These are phyloP conservation scores for Sclerotinia glacialis DNA, from an alignment of 2,329 filamentous ascomycete species.

Conservation along the genomic window DNA sequence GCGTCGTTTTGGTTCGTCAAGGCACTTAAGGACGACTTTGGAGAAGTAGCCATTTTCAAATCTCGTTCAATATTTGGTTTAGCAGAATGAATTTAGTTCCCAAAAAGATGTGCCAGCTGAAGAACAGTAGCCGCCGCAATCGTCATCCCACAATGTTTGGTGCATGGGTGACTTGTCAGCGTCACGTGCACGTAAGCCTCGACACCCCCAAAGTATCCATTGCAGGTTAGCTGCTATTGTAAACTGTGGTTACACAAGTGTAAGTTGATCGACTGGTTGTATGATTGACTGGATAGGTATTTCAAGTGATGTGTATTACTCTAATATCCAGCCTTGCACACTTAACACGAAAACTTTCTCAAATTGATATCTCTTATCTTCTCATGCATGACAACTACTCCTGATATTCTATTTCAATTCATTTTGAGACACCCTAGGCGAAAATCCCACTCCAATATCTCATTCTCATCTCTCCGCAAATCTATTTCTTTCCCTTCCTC, in stretches of 20 bases:
- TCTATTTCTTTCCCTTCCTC: not conserved
- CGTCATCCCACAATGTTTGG: not conserved
- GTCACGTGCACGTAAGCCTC: not conserved
- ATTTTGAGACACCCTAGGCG: not conserved
- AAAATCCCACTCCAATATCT: no score
- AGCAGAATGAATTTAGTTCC: not conserved
- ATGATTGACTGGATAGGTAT: no score
- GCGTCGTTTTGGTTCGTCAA: not conserved
- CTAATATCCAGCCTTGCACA: no score
- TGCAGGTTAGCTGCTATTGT: no score
- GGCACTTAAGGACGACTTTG: not conserved
- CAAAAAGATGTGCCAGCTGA: not conserved
- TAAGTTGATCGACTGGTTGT: no score
- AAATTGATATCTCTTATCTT: conserved; percentile 4
- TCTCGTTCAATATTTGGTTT: not conserved
- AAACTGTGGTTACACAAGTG: no score
- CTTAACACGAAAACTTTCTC: not conserved
- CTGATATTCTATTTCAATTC: not conserved
- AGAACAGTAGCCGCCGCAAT: not conserved
- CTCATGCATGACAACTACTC: not conserved
- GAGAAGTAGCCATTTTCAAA: not conserved
- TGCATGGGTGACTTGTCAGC: not conserved
- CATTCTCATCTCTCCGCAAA: not conserved
- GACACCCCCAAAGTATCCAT: no score
- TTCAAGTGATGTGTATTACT: no score